These are phyloP conservation scores for Cicer arietinum DNA, from an alignment of 306 rosid genomes.

Conservation along the genomic window DNA sequence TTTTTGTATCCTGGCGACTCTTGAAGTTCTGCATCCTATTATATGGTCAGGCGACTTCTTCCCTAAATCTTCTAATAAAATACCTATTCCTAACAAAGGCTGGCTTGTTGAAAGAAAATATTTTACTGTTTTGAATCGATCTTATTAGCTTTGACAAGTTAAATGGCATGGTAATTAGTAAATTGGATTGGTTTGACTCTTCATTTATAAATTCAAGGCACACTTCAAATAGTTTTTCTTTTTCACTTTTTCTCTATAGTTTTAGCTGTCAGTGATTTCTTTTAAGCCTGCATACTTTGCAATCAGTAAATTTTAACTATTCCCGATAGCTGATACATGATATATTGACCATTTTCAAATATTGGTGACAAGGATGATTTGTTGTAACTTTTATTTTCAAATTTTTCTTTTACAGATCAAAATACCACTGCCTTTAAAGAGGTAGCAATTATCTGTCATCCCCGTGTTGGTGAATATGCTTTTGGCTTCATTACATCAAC, in stretches of 20 bases:
- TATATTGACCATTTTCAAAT: slow-evolving; percentile 25
- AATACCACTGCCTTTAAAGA: slow-evolving; percentile 92
- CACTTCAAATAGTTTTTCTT: slow-evolving; percentile 18
- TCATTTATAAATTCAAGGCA: not conserved
- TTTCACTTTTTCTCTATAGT: not conserved
- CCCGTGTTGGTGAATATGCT: slow-evolving; percentile 94
- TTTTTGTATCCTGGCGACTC: not conserved
- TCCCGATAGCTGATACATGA: not conserved
- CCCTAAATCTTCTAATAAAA: not conserved
- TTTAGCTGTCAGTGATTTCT: slow-evolving; percentile 6
- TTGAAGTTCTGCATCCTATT: not conserved
- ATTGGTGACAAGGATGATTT: slow-evolving; percentile 8
- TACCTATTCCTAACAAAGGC: not conserved
- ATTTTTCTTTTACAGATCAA: slow-evolving; percentile 69
- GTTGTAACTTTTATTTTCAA: not conserved
- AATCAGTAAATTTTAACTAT: slow-evolving; percentile 8
- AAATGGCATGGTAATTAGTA: not conserved
- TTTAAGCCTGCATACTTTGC: slow-evolving; percentile 11
- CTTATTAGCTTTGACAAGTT: slow-evolving; percentile 10
- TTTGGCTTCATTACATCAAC: slow-evolving; percentile 95
- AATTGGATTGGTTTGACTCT: not conserved
- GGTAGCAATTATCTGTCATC: slow-evolving; percentile 91
- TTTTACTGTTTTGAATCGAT: slow-evolving; percentile 8
- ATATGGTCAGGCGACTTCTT: not conserved
- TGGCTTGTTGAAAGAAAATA: not conserved